Conservation (phyloP, 1,139 yeast species). For the Yamadazyma blattariae region DNA sequence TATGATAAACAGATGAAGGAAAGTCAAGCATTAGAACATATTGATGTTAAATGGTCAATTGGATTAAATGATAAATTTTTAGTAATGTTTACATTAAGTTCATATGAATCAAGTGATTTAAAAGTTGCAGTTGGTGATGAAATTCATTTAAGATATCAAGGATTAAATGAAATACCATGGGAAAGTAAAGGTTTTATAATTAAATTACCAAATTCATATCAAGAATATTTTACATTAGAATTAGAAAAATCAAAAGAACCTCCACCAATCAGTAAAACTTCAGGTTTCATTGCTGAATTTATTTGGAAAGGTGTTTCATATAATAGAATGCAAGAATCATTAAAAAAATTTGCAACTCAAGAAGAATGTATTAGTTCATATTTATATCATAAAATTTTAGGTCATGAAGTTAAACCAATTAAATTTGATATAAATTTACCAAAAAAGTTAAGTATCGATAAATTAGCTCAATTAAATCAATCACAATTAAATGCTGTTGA, state of each 20-base stretch:
- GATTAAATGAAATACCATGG: slow-evolving; percentile 57
- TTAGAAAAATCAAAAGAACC: slow-evolving; percentile 36
- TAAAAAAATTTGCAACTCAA: slow-evolving; percentile 68
- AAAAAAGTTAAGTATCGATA: slow-evolving; percentile 58
- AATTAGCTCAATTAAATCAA: slow-evolving; percentile 65
- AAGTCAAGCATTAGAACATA: slow-evolving; percentile 73
- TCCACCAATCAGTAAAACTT: slow-evolving; percentile 69
- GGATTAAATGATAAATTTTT: slow-evolving; percentile 64
- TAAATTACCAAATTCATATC: slow-evolving; percentile 63
- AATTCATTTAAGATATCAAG: slow-evolving; percentile 60
- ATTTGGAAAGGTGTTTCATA: slow-evolving; percentile 89
- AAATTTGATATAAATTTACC: slow-evolving; percentile 65
- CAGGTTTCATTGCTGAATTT: slow-evolving; percentile 80
- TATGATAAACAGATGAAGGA: slow-evolving; percentile 74
- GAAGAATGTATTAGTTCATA: slow-evolving; percentile 73
- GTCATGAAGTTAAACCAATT: slow-evolving; percentile 71
- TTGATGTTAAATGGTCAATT: slow-evolving; percentile 72
- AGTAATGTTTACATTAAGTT: slow-evolving; percentile 68
- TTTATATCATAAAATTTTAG: slow-evolving; percentile 76
- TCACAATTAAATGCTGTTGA: slow-evolving; percentile 81
- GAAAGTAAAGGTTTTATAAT: slow-evolving; percentile 70
- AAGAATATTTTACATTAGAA: slow-evolving; percentile 75
- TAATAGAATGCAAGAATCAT: slow-evolving; percentile 79
- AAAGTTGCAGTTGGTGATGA: slow-evolving; percentile 89
- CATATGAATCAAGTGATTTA: slow-evolving; percentile 62